A percentile compares a stretch with the other conserved stretches of the same genome.
phyloP scores from a whole-genome alignment of 1,284 basidiomycete species.

The Trichosporon sp. region DNA sequence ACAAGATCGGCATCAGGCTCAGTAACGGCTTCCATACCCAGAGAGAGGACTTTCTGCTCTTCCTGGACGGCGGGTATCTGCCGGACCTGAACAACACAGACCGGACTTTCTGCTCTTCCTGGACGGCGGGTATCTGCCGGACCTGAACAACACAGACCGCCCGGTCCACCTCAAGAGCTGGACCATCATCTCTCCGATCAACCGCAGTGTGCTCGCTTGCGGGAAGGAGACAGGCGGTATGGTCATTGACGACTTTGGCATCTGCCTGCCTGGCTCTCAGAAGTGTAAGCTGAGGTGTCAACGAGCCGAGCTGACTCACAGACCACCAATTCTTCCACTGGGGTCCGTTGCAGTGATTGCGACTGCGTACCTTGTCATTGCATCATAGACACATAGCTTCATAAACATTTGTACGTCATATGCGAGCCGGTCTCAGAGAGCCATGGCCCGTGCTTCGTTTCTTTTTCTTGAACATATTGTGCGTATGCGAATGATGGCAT shows the following conservation, averaged over 20 bases:
- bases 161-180: neutral
- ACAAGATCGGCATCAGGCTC: constrained; percentile 8
- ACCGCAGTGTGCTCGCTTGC: neutral
- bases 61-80: neutral
- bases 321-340: constrained; percentile 14
- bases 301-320: neutral
- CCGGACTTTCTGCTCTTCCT: constrained; percentile 6
- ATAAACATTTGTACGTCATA: neutral
- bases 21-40: neutral
- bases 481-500: neutral
- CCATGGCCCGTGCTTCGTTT: neutral
- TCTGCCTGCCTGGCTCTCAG: neutral
- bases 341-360: neutral
- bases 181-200: constrained; percentile 2
- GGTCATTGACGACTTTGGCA: constrained; percentile 10
- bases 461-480: neutral
- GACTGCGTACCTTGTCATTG: neutral
- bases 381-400: neutral
- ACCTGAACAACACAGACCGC: neutral
- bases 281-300: neutral
- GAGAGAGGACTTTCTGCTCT: neutral
- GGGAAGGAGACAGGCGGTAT: neutral
- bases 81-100: neutral
- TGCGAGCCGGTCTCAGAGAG: neutral
- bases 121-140: neutral